Evolutionary conservation across 495 filamentous ascomycete species (phyloP).

Genomic region (Lineolata rhizophorae): DNA sequence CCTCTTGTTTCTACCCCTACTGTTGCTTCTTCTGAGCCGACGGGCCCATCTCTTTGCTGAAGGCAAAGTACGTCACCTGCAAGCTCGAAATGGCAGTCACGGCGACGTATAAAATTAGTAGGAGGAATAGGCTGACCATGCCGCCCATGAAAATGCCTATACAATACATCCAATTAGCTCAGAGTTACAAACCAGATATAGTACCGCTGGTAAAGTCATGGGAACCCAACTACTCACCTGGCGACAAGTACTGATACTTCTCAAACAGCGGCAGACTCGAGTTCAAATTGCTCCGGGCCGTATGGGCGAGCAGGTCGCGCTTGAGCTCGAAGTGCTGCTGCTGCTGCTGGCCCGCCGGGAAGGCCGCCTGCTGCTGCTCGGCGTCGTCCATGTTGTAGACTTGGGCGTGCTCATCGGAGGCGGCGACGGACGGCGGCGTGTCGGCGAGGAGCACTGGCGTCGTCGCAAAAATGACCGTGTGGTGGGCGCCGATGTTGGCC

Average conservation of each 20-base stretch:
- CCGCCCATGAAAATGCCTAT: conserved; percentile 74
- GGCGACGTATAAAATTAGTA: conserved; percentile 57
- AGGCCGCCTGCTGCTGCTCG: too few relatives aligned
- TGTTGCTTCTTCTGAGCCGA: conserved; percentile 69
- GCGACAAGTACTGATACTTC: conserved; percentile 77
- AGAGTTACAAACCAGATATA: too few relatives aligned
- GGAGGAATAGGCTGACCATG: conserved; percentile 39
- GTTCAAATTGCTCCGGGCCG: conserved; percentile 13
- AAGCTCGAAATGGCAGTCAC: conserved; percentile 56
- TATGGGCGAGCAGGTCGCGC: conserved; percentile 23
- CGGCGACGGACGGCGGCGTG: background rate
- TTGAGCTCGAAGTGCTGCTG: conserved; percentile 37
- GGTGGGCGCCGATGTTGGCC: conserved; percentile 26
- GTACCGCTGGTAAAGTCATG: too few relatives aligned
- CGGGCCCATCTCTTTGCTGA: conserved; percentile 87
- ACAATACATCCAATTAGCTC: background rate
- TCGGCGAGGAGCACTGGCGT: conserved; percentile 15
- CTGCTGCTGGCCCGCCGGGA: too few relatives aligned
- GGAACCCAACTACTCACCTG: conserved; percentile 22
- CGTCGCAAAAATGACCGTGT: conserved; percentile 41
- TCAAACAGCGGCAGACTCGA: conserved; percentile 49
- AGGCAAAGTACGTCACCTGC: conserved; percentile 76
- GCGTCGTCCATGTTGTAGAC: conserved; percentile 29
- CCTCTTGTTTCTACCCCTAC: too few relatives aligned
- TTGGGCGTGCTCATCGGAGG: conserved; percentile 5